Base-by-base conservation (phyloP, 2,329 filamentous ascomycete species). In the Malbranchea zuffiana region DNA sequence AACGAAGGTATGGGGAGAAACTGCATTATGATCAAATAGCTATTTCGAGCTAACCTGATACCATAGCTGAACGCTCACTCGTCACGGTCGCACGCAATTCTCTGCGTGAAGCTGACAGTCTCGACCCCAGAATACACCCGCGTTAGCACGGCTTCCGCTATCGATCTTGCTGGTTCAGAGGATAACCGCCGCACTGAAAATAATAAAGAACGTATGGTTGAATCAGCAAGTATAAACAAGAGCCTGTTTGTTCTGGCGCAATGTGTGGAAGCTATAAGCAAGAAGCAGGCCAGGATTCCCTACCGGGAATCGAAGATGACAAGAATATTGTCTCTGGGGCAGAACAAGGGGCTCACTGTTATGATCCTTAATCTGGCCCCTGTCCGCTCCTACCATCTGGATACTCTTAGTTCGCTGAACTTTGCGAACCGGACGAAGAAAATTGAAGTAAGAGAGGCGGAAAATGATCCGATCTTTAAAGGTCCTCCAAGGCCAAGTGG, bases 241-340 rank as follows among this genome's bases (percentile, higher is more conserved):
- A 92, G 84, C 45, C 69, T 96, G 5, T 96, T 96, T 52, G 87
- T 95, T 12, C 66, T 96, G 32, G 88, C 85, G 28, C 86, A 94
- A 57, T 96, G 88, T 51, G 88, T 96, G 36, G 88, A 96, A 55
- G 88, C 88, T 39, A 96, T 96, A 54, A 82, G 81, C 52, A 76
- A 75, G 55, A 78, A 78, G 51, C 73, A 78, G 42, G 58, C 61
- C 49, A 75, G 88, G 21, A 88, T 96, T 51, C 88, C 90, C 0
- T 96, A 93, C 57, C 74, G 88, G 39, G 88, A 95, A 56, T 90
- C 82, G 37, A 95, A 96, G 67, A 95, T 96, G 88, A 96, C 90
- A 1, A 75, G 88, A 31, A 95, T 96, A 38, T 63, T 96, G 17
- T 88, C 82, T 0, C 64, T 96, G 6, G 88, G 88, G 2, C 88